Evolutionary conservation across 2,329 filamentous ascomycete genomes (phyloP).

Genomic region (Aspergillus terreus): DNA sequence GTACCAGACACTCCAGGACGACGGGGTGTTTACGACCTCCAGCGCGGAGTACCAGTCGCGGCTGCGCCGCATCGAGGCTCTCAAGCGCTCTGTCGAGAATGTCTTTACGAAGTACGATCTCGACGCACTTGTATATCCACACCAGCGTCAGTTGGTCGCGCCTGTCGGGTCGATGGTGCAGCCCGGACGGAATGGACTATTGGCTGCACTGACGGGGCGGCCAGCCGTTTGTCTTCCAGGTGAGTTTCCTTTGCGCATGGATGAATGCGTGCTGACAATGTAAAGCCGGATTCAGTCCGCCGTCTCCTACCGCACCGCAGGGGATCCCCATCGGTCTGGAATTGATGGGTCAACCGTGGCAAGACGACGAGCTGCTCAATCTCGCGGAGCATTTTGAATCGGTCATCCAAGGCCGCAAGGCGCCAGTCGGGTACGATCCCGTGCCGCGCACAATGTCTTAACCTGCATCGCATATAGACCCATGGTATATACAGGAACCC

Average conservation of each 20-base stretch:
- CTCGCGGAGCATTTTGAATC: constrained; percentile 52
- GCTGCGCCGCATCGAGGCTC: constrained; percentile 48
- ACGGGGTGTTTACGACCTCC: constrained; percentile 51
- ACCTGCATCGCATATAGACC: not conserved
- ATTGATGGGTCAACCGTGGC: constrained; percentile 56
- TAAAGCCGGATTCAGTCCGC: constrained; percentile 46
- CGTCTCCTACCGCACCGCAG: constrained; percentile 47
- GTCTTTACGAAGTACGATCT: constrained; percentile 51
- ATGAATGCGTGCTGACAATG: not conserved
- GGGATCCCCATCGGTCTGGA: constrained; percentile 65
- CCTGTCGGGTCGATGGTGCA: constrained; percentile 55
- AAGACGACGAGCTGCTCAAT: constrained; percentile 51
- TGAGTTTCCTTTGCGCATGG: constrained; percentile 7
- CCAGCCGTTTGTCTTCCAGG: constrained; percentile 48
- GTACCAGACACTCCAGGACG: constrained; percentile 49
- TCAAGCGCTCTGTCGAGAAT: constrained; percentile 49
- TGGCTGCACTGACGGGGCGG: constrained; percentile 52
- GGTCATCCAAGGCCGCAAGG: constrained; percentile 44
- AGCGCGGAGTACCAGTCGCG: constrained; percentile 49
- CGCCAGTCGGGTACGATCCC: constrained; percentile 30
- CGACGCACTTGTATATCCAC: constrained; percentile 60
- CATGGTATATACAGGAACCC: no score
- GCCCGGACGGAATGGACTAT: constrained; percentile 56
- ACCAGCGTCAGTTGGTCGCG: constrained; percentile 62
- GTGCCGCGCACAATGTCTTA: not conserved